Evolutionary conservation across 2,329 filamentous ascomycete species (phyloP).

Genomic region (Akanthomyces uredinophilus): DNA sequence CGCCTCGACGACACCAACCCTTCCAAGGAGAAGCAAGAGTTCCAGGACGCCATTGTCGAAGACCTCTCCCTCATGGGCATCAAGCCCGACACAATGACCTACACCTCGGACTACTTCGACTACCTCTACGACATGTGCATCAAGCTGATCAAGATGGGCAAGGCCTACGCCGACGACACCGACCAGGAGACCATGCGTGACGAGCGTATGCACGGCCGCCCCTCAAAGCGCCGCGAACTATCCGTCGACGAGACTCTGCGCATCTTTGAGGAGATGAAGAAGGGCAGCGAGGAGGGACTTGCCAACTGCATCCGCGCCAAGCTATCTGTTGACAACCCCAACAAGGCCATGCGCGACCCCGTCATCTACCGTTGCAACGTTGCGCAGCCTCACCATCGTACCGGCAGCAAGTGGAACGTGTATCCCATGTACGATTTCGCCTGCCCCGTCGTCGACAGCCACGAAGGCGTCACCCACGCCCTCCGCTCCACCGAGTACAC

Average conservation of each 20-base stretch:
- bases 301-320: conserved; percentile 93
- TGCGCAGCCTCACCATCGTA: conserved; percentile 65
- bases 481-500: conserved; percentile 83
- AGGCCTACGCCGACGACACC: conserved; percentile 93
- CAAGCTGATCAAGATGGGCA: conserved; percentile 76
- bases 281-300: conserved; percentile 69
- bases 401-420: conserved; percentile 74
- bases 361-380: conserved; percentile 88
- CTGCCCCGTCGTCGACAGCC: conserved; percentile 72
- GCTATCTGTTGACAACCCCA: conserved; percentile 84
- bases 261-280: conserved; percentile 91
- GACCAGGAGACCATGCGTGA: conserved; percentile 81
- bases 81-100: conserved; percentile 78
- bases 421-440: conserved; percentile 87
- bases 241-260: conserved; percentile 77
- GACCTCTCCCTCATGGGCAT: conserved; percentile 90
- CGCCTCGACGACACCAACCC: conserved; percentile 98
- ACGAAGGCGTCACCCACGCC: conserved; percentile 80
- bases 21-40: conserved; percentile 95
- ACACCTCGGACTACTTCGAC: conserved; percentile 95
- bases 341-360: conserved; percentile 93
- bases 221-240: conserved; percentile 75
- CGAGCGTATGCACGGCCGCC: conserved; percentile 77
- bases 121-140: conserved; percentile 82
- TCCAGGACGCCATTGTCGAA: conserved; percentile 86